Base-by-base conservation (phyloP, 805 yeast genomes). In the Candida loeiensis region DNA sequence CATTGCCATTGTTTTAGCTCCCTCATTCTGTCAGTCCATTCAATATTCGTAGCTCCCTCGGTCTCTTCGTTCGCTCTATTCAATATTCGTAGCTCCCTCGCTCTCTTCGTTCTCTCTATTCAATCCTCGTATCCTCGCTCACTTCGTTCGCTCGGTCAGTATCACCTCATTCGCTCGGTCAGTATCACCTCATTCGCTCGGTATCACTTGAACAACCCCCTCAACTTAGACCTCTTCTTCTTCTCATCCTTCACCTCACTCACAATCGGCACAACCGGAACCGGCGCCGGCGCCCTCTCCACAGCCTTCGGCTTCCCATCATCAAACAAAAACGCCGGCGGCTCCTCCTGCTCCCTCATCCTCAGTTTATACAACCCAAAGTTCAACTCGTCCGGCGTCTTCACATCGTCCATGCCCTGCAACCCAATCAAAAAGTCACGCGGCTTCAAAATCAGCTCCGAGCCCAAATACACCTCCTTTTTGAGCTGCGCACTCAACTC, bases 381-480 rank as follows among this genome's bases (percentile, higher is more conserved):
- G 19, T 69, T 63, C 43, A 80, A 58, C n/a, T 64, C 64, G 6
- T 52, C 57, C 39, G 79, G 61, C 4, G 61, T 59, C 40, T 66
- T 67, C 16, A 50, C 62, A 7, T 52, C 54, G 43, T 68, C 73
- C 19, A 68, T 63, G 24, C 60, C 53, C 45, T 68, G 74, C 12
- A 69, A 53, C 1, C 74, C 74, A 41, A 67, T 66, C 34, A 69
- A 52, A 42, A 67, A 69, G 45, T 67, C 73, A 13, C 73, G 52
- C 4, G 87, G 85, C 7, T 79, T 77, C 45, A 86, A 63, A 2
- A 87, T 61, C 39, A 82, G 79, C 56, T 85, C 95, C 11, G 90
- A 79, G 0, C 98, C 98, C 43, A 91, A 64, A 45, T 82, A 77
- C 13, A 93, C 74, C 45, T 88, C 95, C 55, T 79, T 82, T 53